Conservation (phyloP, 352 stramenopile species). For the Phytophthora constricta region DNA sequence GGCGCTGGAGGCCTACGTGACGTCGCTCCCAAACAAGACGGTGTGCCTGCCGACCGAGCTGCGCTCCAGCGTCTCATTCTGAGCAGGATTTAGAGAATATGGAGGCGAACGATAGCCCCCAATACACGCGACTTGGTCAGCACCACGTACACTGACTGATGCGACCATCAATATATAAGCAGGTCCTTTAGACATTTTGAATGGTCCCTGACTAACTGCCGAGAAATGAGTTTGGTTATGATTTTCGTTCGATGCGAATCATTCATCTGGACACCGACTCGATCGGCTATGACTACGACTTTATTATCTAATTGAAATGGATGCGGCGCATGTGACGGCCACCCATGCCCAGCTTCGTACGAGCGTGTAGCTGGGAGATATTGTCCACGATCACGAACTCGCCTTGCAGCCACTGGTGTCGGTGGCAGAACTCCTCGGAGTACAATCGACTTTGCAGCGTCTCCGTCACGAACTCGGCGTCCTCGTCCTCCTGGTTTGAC, state of each 20-base stretch:
- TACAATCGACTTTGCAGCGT: slow-evolving; percentile 22
- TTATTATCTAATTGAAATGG: slow-evolving; percentile 28
- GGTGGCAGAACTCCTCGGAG: slow-evolving; percentile 19
- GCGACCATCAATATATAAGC: slow-evolving; percentile 28
- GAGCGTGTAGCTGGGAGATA: slow-evolving; percentile 23
- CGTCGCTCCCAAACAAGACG: slow-evolving; percentile 16
- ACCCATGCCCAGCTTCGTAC: slow-evolving; percentile 18
- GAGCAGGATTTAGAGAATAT: slow-evolving; percentile 10
- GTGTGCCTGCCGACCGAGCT: slow-evolving; percentile 34
- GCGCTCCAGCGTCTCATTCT: slow-evolving; percentile 37
- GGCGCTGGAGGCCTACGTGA: slow-evolving; percentile 53
- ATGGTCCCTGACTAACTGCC: no score
- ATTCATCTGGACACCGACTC: background rate
- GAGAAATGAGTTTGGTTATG: no score
- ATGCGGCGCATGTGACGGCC: slow-evolving; percentile 30
- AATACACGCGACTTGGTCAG: slow-evolving; percentile 25
- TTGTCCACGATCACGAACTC: slow-evolving; percentile 33
- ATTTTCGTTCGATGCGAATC: no score
- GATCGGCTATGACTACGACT: background rate
- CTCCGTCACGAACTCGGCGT: slow-evolving; percentile 23
- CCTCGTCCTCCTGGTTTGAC: slow-evolving; percentile 24
- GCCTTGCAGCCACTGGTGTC: slow-evolving; percentile 27
- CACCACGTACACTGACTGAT: slow-evolving; percentile 7
- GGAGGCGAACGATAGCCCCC: slow-evolving; percentile 6
- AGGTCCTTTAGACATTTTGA: slow-evolving; percentile 10